These are phyloP conservation scores for Cyberlindnera petersonii DNA, from an alignment of 805 yeast genomes.

Conservation along the genomic window DNA sequence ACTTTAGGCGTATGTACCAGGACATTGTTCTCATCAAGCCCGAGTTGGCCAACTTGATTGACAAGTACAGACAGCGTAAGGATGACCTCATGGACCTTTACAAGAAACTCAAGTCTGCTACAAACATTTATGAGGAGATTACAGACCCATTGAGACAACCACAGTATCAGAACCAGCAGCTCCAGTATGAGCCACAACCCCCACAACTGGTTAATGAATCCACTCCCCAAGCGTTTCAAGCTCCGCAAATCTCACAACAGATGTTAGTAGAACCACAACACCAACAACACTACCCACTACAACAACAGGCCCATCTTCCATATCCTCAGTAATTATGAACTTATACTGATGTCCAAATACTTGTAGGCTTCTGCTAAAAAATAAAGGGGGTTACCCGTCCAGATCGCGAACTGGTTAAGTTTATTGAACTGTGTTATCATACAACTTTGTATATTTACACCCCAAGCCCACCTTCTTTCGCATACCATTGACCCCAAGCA, in stretches of 20 bases:
- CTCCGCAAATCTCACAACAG: constrained; percentile 3
- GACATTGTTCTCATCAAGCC: constrained; percentile 70
- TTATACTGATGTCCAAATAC: no score
- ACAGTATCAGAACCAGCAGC: constrained; percentile 25
- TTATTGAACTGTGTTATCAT: no score
- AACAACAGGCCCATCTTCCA: constrained; percentile 7
- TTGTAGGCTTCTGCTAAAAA: no score
- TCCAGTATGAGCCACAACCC: constrained; percentile 30
- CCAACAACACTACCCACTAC: constrained; percentile 7
- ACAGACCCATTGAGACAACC: constrained; percentile 43
- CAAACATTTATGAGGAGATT: constrained; percentile 62
- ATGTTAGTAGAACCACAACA: no score
- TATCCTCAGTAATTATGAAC: constrained; percentile 7
- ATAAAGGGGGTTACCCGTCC: no score
- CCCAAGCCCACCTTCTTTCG: not conserved
- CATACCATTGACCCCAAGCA: not conserved
- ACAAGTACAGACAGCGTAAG: constrained; percentile 69
- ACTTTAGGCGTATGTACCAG: constrained; percentile 70
- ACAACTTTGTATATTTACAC: no score
- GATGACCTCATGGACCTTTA: constrained; percentile 74
- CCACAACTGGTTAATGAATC: no score
- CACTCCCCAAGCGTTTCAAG: constrained; percentile 36
- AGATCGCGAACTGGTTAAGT: no score
- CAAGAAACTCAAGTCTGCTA: constrained; percentile 65
- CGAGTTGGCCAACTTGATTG: constrained; percentile 68